Evolutionary conservation across 306 rosid genomes (phyloP), one percentile per base, ranked within the genome.

Genomic region (Senna tora): DNA sequence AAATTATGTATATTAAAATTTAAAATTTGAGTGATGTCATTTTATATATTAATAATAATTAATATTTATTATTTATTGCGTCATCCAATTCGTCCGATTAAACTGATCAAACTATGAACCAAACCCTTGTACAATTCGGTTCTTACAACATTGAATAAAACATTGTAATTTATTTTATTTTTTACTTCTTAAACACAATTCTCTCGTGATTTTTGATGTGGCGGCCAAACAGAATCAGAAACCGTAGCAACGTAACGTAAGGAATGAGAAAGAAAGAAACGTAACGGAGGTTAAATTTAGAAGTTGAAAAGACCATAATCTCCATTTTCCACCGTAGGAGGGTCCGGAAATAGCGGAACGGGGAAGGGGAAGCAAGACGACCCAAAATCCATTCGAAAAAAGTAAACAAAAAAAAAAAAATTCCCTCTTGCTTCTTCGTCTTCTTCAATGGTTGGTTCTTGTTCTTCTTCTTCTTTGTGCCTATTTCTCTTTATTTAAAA

Each of bases 261-360:
- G 0, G 16, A 43, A 43, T 2, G 1, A 12, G 14, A 43, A 43
- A 43, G 1, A 1, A 12, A 12, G 50, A 43, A 13, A 43, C 50
- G 50, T 12, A 13, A 43, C 50, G 50, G 50, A 2, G 5, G n/a
- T 28, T 30, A 56, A 56, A 56, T 5, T 56, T 56, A 28, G 39
- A 30, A 56, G 62, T 28, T 13, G 13, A 9, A 39, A 63, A 63
- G 20, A 64, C 53, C 38, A 42, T 7, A 42, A 13, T 45, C 17
- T 25, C 19, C 21, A 1, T 15, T 61, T n/a, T 19, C 30, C 20
- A 2, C 15, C 41, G 41, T 47, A 9, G 22, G 58, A 47, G 41
- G 75, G 12, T 70, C 78, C 74, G 51, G 17, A 20, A 57, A 55
- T 56, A 56, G 20, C 77, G 84, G 54, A 75, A 71, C 14, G 58